Evolutionary conservation across 768 basidiomycete species (phyloP).

Genomic region (Mrakia gelida): DNA sequence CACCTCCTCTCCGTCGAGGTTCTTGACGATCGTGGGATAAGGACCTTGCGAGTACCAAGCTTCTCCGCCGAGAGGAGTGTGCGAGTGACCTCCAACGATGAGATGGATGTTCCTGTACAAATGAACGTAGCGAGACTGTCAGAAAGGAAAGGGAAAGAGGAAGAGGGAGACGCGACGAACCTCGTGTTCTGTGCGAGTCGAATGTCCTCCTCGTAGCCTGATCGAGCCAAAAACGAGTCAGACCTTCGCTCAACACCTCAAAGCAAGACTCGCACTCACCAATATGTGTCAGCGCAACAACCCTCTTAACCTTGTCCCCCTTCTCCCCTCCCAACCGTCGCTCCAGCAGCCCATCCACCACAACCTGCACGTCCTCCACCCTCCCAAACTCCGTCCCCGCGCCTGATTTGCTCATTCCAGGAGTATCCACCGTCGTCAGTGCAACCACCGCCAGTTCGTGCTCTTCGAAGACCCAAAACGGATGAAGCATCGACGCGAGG

Average conservation of each 20-base stretch:
- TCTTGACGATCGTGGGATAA: conserved; percentile 51
- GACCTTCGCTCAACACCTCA: too few relatives aligned
- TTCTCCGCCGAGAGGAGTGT: conserved; percentile 50
- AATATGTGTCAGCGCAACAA: conserved; percentile 52
- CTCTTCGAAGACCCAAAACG: conserved; percentile 48
- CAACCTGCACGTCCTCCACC: conserved; percentile 45
- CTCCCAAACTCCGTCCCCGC: conserved; percentile 47
- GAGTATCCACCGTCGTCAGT: conserved; percentile 50
- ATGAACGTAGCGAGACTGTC: too few relatives aligned
- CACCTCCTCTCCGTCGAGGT: conserved; percentile 51
- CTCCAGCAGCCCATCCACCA: conserved; percentile 44
- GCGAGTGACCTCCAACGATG: conserved; percentile 44
- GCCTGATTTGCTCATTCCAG: conserved; percentile 46
- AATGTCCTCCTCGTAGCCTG: conserved; percentile 48
- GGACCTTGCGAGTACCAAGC: conserved; percentile 47
- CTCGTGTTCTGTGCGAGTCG: conserved; percentile 47
- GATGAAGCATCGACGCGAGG: conserved; percentile 44
- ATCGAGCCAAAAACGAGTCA: too few relatives aligned
- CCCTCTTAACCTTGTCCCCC: conserved; percentile 45
- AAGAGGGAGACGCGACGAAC: too few relatives aligned
- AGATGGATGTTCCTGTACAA: conserved; percentile 50
- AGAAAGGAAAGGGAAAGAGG: too few relatives aligned
- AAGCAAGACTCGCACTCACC: too few relatives aligned
- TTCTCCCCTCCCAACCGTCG: conserved; percentile 34
- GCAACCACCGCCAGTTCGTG: conserved; percentile 50